These are phyloP conservation scores for Lineolata rhizophorae DNA, from an alignment of 495 filamentous ascomycete genomes.

Conservation along the genomic window DNA sequence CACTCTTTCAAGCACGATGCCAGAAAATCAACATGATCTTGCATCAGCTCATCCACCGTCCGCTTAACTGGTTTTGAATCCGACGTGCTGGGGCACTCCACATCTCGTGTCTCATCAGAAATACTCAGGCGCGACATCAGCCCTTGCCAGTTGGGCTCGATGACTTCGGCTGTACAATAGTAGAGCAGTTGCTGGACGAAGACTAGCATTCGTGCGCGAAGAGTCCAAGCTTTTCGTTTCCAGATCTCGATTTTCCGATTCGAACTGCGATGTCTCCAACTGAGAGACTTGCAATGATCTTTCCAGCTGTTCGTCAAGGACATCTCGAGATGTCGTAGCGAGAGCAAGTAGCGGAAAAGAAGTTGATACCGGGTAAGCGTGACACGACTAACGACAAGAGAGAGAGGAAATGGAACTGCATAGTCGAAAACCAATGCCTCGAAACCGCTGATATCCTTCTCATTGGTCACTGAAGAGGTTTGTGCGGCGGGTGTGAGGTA, in stretches of 20 bases:
- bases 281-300: slow-evolving; percentile 63
- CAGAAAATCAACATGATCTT: slow-evolving; percentile 95
- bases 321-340: slow-evolving; percentile 69
- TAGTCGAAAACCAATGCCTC: slow-evolving; percentile 88
- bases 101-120: no score
- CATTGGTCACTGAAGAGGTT: slow-evolving; percentile 32
- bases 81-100: no score
- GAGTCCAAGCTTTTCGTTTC: slow-evolving; percentile 82
- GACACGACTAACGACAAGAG: slow-evolving; percentile 86
- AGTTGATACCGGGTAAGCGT: slow-evolving; percentile 90
- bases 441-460: slow-evolving; percentile 73
- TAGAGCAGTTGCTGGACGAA: slow-evolving; percentile 93
- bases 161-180: slow-evolving; percentile 90
- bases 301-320: slow-evolving; percentile 71
- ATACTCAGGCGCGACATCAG: slow-evolving; percentile 74
- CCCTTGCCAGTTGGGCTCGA: slow-evolving; percentile 90
- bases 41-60: slow-evolving; percentile 95
- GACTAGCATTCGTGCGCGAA: slow-evolving; percentile 82
- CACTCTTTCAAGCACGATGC: slow-evolving; percentile 97
- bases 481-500: slow-evolving; percentile 29
- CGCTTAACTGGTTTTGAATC: slow-evolving; percentile 33
- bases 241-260: slow-evolving; percentile 61
- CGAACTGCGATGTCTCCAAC: slow-evolving; percentile 63
- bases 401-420: slow-evolving; percentile 85
- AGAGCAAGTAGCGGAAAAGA: slow-evolving; percentile 79